Evolutionary conservation across 768 basidiomycete genomes (phyloP).

Genomic region (Kwoniella bestiolae): DNA sequence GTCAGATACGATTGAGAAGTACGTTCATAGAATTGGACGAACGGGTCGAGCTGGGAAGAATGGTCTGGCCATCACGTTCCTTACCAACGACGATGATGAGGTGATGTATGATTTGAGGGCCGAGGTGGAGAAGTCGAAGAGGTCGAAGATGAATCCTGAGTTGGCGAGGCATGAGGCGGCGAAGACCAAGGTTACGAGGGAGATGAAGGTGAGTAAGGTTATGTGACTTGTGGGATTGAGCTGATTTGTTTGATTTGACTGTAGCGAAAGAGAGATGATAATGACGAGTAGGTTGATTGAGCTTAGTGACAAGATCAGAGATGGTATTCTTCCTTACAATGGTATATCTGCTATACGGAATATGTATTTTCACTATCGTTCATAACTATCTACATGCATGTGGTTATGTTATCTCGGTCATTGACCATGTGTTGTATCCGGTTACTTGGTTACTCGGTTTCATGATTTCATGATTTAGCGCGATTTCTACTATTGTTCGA

Average conservation of each 20-base stretch:
- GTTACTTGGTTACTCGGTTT: not conserved
- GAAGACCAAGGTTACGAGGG: slow-evolving; percentile 84
- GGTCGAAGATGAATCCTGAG: slow-evolving; percentile 84
- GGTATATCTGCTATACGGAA: not conserved
- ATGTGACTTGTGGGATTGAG: not conserved
- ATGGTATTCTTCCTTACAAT: too few species aligned
- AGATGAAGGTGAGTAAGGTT: slow-evolving; percentile 71
- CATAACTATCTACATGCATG: not conserved
- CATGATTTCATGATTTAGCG: not conserved
- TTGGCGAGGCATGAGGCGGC: slow-evolving; percentile 89
- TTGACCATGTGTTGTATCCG: not conserved
- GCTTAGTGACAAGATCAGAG: too few species aligned
- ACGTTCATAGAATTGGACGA: slow-evolving; percentile 81
- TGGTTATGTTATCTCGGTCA: not conserved
- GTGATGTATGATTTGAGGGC: slow-evolving; percentile 97
- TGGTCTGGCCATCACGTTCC: slow-evolving; percentile 91
- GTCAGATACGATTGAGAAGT: slow-evolving; percentile 93
- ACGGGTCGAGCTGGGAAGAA: slow-evolving; percentile 97
- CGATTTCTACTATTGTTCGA: not conserved
- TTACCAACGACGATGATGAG: slow-evolving; percentile 91
- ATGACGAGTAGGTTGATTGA: slow-evolving; percentile 11
- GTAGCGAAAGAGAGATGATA: slow-evolving; percentile 27
- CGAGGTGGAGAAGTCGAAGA: slow-evolving; percentile 93
- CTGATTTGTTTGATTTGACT: not conserved
- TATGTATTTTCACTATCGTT: not conserved